Conservation (phyloP, 2,329 filamentous ascomycete species). For the Ceratocystiopsis sp. region DNA sequence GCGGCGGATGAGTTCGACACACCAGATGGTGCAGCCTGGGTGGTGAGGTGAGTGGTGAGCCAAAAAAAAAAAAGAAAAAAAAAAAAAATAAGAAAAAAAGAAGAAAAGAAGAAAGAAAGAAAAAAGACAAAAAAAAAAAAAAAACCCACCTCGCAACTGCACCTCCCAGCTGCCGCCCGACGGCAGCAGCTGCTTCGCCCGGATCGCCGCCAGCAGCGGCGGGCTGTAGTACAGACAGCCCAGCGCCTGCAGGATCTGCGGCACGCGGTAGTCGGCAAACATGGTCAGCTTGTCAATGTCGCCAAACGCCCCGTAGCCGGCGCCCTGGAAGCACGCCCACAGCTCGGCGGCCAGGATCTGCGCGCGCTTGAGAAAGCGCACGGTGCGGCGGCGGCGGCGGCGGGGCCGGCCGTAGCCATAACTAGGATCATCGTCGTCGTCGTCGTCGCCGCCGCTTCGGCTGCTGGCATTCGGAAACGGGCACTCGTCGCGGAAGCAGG, state of each 20-base stretch:
- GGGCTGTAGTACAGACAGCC: slow-evolving; percentile 77
- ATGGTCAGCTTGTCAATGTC: slow-evolving; percentile 96
- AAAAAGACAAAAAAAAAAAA: too few species aligned
- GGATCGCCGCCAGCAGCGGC: slow-evolving; percentile 53
- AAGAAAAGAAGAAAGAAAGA: neutral
- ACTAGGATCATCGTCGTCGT: too few species aligned
- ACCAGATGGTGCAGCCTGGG: slow-evolving; percentile 82
- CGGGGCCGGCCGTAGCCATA: slow-evolving; percentile 15
- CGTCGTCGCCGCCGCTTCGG: too few species aligned
- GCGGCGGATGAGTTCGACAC: slow-evolving; percentile 69
- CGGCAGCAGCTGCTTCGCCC: slow-evolving; percentile 44
- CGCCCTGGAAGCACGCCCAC: slow-evolving; percentile 87
- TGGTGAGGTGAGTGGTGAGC: neutral
- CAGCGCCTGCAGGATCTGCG: slow-evolving; percentile 75
- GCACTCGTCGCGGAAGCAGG: slow-evolving; percentile 72
- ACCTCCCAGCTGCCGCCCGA: slow-evolving; percentile 66
- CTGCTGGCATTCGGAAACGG: slow-evolving; percentile 19
- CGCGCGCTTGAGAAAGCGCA: slow-evolving; percentile 81
- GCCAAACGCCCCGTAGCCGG: slow-evolving; percentile 60
- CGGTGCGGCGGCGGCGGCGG: slow-evolving; percentile 47
- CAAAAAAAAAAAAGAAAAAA: too few species aligned
- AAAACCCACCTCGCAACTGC: slow-evolving; percentile 55
- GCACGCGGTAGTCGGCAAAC: slow-evolving; percentile 96
- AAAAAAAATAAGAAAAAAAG: too few species aligned
- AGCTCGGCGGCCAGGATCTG: slow-evolving; percentile 93